These are phyloP conservation scores for Pichia sp. DNA, from an alignment of 1,139 yeast species.

Conservation along the genomic window DNA sequence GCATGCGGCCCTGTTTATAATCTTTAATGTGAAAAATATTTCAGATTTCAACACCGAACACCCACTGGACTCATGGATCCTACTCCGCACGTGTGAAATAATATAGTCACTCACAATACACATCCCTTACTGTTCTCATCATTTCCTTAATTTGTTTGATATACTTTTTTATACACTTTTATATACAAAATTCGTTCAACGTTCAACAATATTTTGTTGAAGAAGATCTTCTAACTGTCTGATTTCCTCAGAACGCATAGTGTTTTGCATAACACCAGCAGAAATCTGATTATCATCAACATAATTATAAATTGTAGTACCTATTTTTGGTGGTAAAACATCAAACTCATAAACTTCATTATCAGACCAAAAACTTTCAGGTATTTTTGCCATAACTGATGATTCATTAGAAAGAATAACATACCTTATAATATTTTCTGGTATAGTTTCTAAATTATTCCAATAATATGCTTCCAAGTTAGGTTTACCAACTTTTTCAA, in stretches of 20 bases:
- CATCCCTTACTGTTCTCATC: too few relatives aligned
- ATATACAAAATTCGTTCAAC: not conserved
- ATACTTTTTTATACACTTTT: not conserved
- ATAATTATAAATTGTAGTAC: slow-evolving; percentile 35
- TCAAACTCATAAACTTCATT: slow-evolving; percentile 65
- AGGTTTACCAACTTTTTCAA: slow-evolving; percentile 25
- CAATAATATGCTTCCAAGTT: slow-evolving; percentile 15
- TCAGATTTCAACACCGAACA: too few relatives aligned
- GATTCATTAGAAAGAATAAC: slow-evolving; percentile 67
- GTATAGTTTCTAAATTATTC: slow-evolving; percentile 34
- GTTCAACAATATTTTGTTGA: slow-evolving; percentile 15
- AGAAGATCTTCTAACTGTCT: slow-evolving; percentile 20
- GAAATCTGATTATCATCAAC: slow-evolving; percentile 33
- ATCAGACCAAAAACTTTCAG: slow-evolving; percentile 53
- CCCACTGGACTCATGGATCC: too few relatives aligned
- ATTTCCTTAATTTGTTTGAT: too few relatives aligned
- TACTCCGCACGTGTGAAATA: too few relatives aligned
- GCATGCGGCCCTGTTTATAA: too few relatives aligned
- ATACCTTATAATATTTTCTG: slow-evolving; percentile 57
- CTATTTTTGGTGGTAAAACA: slow-evolving; percentile 53
- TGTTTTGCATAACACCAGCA: slow-evolving; percentile 23
- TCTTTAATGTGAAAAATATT: too few relatives aligned
- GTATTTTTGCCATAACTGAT: slow-evolving; percentile 62
- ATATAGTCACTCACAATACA: too few relatives aligned
- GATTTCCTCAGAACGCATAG: slow-evolving; percentile 23